These are phyloP conservation scores for Phytophthora chlamydospora DNA, from an alignment of 352 stramenopile species.

Conservation along the genomic window DNA sequence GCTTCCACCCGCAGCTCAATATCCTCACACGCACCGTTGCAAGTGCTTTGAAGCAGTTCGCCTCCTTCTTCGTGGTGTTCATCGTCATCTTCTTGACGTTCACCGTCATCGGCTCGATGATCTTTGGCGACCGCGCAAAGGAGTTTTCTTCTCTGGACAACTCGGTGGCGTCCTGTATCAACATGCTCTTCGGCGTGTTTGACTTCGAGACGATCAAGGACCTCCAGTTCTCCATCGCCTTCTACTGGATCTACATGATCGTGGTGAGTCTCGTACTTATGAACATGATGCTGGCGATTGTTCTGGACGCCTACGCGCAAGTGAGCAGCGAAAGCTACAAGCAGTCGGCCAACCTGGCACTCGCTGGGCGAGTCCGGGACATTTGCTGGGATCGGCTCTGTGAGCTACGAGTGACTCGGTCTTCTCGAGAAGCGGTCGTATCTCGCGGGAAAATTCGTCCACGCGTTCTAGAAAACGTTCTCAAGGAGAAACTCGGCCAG, in stretches of 20 bases:
- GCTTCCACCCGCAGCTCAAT: conserved; percentile 61
- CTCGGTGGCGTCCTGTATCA: conserved; percentile 60
- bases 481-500: conserved; percentile 11
- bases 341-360: conserved; percentile 21
- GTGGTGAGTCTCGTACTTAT: conserved; percentile 67
- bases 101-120: conserved; percentile 46
- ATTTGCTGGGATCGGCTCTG: conserved; percentile 33
- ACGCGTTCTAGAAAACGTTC: conserved; percentile 16
- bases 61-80: conserved; percentile 60
- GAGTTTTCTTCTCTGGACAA: conserved; percentile 51
- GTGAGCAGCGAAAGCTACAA: conserved; percentile 46
- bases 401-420: conserved; percentile 2
- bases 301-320: conserved; percentile 62
- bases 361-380: conserved; percentile 24
- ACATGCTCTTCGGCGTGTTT: conserved; percentile 72
- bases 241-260: conserved; percentile 76
- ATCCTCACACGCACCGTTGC: conserved; percentile 62
- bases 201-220: conserved; percentile 53
- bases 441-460: conserved; percentile 28
- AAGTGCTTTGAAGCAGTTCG: conserved; percentile 52
- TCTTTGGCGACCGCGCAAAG: conserved; percentile 61
- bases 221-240: conserved; percentile 46
- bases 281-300: conserved; percentile 81
- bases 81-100: conserved; percentile 66
- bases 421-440: conserved; percentile 4